A percentile compares a stretch with the other conserved stretches of the same genome.
phyloP scores from a whole-genome alignment of 169 alveolate genomes.

The Plasmodium gallinaceum region DNA sequence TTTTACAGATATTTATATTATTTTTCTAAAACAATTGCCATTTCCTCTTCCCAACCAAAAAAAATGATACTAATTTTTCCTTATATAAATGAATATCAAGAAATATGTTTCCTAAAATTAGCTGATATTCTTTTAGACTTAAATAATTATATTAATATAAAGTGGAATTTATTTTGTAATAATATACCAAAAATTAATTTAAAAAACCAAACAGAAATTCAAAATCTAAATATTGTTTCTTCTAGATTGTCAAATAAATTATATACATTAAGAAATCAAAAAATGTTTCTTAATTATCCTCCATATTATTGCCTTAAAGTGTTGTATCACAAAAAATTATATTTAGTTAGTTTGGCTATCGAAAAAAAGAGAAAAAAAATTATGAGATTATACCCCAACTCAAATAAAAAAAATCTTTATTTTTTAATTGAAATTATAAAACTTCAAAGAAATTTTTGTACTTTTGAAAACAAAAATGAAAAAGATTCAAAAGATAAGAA shows the following conservation, averaged over 20 bases:
- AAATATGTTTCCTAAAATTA: constrained; percentile 42
- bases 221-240: constrained; percentile 14
- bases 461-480: no score
- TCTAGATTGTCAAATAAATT: constrained; percentile 55
- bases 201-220: constrained; percentile 10
- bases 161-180: constrained; percentile 36
- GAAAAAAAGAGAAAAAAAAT: constrained; percentile 62
- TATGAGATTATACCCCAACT: constrained; percentile 9
- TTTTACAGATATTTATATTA: constrained; percentile 60
- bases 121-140: constrained; percentile 61
- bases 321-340: constrained; percentile 57
- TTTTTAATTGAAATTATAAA: constrained; percentile 33
- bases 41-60: constrained; percentile 5
- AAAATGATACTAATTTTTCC: constrained; percentile 55
- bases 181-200: constrained; percentile 24
- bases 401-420: constrained; percentile 2
- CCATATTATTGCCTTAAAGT: constrained; percentile 71
- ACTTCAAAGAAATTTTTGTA: neutral
- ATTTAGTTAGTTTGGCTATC: constrained; percentile 28
- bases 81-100: constrained; percentile 60
- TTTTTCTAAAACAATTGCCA: constrained; percentile 32
- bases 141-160: constrained; percentile 50
- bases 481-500: no score
- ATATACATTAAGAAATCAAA: constrained; percentile 42
- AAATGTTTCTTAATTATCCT: constrained; percentile 36